Evolutionary conservation across 148 eudicot species (phyloP), one percentile per base, ranked within the genome.

Genomic region (Nepenthes mirabilis): DNA sequence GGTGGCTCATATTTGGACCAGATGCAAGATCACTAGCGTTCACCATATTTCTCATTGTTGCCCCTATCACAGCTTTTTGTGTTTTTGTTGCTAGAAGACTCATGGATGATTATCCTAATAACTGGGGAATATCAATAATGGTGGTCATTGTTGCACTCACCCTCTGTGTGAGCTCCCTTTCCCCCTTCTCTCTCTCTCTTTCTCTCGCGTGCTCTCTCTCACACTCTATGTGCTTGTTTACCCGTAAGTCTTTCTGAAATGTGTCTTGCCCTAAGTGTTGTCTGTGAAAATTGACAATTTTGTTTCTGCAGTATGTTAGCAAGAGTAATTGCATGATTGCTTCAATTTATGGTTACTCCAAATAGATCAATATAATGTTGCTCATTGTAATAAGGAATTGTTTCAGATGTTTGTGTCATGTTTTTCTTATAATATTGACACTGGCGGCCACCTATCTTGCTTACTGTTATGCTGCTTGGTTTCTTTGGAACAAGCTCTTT

Each of bases 1-100:
- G 99, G 62, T 69, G 77, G 70, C 78, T 93, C 64, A 75, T 93
- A 67, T 93, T 93, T 78, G 99, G 99, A 48, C 99, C 99, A 11
- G 99, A 93, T 78, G 96, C 82, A 53, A 82, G 96, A 71, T 93
- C 99, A 8, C 61, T 93, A 68, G 72, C 79, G 56, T 74, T 93
- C 64, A 93, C 99, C 61, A 86, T 93, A 74, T 76, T 93, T 64
- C 91, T 93, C 62, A 86, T 93, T 34, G 85, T 79, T 59, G 96
- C 87, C 56, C 99, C 99, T 14, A 82, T 93, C 37, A 63, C 84
- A 23, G 68, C 73, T 43, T 93, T 93, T 71, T 93, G 99, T 60
- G 82, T 70, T 37, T 93, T 86, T 68, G 91, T 93, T 64, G 99
- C 89, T 49, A 70, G 87, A 61, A 89, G 86, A 73, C 73, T 93